A percentile compares a stretch with the other conserved stretches of the same genome.
Conservation (phyloP, 331 rosid genomes). For the Erythrophleum ivorense region DNA sequence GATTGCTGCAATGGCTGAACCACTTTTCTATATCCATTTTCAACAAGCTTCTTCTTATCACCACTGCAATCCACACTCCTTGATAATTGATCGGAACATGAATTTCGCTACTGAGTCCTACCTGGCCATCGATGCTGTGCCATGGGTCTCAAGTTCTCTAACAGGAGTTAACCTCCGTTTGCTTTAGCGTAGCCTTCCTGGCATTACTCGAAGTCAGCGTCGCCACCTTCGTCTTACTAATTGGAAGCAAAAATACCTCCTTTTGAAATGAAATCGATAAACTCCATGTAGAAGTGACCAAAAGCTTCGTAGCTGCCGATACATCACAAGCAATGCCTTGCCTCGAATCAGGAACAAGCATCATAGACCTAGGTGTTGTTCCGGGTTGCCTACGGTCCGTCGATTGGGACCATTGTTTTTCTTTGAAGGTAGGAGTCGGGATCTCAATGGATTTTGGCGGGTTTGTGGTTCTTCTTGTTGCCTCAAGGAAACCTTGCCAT, state of each 20-base stretch:
- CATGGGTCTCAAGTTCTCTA: constrained; percentile 67
- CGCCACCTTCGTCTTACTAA: constrained; percentile 81
- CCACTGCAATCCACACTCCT: constrained; percentile 70
- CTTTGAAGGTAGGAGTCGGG: constrained; percentile 62
- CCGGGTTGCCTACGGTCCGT: constrained; percentile 75
- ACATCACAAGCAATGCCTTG: constrained; percentile 60
- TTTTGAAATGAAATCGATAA: constrained; percentile 97
- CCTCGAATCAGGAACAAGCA: constrained; percentile 57
- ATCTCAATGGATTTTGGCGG: constrained; percentile 54
- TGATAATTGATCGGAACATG: constrained; percentile 51
- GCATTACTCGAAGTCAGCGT: constrained; percentile 50
- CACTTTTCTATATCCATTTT: constrained; percentile 77
- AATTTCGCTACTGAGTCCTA: constrained; percentile 53
- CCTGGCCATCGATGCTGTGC: constrained; percentile 98
- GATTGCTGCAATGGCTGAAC: constrained; percentile 74
- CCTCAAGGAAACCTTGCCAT: constrained; percentile 40
- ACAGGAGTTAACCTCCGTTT: constrained; percentile 74
- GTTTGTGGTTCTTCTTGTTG: constrained; percentile 21
- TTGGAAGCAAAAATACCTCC: constrained; percentile 90
- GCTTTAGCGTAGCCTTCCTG: constrained; percentile 87
- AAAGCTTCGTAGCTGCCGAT: constrained; percentile 77
- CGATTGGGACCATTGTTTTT: constrained; percentile 88
- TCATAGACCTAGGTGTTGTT: constrained; percentile 52
- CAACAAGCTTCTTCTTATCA: constrained; percentile 53
- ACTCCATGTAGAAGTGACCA: constrained; percentile 92